Conservation (phyloP, 176 grass and related monocot species). For the Oryza meyeriana region DNA sequence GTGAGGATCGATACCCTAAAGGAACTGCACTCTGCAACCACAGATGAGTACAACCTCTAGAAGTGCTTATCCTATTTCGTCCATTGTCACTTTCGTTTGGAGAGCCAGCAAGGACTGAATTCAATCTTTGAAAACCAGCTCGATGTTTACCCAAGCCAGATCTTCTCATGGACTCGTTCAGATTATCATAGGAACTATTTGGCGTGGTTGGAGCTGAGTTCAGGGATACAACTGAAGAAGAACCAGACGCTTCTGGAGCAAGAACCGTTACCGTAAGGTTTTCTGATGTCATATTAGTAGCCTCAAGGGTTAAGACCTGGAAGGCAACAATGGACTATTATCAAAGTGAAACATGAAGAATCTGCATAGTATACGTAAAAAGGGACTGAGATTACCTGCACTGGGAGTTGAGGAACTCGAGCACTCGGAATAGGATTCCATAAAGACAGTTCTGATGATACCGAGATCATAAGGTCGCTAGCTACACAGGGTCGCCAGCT, state of each 20-base stretch:
- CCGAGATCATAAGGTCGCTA: slow-evolving; percentile 90
- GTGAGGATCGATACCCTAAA: slow-evolving; percentile 63
- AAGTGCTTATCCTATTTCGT: slow-evolving; percentile 46
- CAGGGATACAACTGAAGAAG: slow-evolving; percentile 82
- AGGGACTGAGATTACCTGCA: slow-evolving; percentile 61
- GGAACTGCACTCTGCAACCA: slow-evolving; percentile 96
- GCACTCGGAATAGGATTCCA: slow-evolving; percentile 51
- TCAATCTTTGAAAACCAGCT: slow-evolving; percentile 39
- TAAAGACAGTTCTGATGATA: slow-evolving; percentile 66
- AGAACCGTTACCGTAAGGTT: slow-evolving; percentile 96
- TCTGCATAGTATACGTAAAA: slow-evolving; percentile 2
- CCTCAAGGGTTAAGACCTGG: slow-evolving; percentile 96
- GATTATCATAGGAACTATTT: slow-evolving; percentile 42
- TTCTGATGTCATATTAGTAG: slow-evolving; percentile 89
- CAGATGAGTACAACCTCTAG: slow-evolving; percentile 79
- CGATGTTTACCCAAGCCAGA: slow-evolving; percentile 38
- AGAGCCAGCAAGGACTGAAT: slow-evolving; percentile 44
- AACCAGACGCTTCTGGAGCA: slow-evolving; percentile 77
- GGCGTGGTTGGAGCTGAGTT: slow-evolving; percentile 75
- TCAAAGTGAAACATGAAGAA: slow-evolving; percentile 15
- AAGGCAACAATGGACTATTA: slow-evolving; percentile 12
- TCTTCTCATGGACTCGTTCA: slow-evolving; percentile 46
- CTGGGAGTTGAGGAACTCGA: slow-evolving; percentile 76
- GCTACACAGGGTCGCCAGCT: slow-evolving; percentile 75
- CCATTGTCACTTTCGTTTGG: slow-evolving; percentile 52